A percentile compares a stretch with the other conserved stretches of the same genome.
Conservation (phyloP, 1,284 basidiomycete genomes). For the Singerocomus inundabilis region DNA sequence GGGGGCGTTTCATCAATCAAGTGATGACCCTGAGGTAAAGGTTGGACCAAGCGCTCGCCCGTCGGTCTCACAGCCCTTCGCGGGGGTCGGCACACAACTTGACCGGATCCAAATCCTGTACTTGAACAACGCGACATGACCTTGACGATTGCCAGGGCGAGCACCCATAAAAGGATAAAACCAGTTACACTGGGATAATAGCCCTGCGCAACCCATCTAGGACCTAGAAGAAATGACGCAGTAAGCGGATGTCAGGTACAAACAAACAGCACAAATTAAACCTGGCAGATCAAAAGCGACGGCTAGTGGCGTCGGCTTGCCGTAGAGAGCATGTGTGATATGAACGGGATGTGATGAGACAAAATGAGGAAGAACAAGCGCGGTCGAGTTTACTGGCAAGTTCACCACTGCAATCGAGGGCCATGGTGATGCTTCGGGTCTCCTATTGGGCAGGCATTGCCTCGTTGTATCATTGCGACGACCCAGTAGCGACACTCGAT, state of each 20-base stretch:
- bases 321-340: slow-evolving; percentile 1
- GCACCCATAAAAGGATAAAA: slow-evolving; percentile 9
- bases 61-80: neutral
- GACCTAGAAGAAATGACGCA: slow-evolving; percentile 1
- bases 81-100: neutral
- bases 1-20: neutral
- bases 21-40: neutral
- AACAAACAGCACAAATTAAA: neutral
- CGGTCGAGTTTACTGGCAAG: neutral
- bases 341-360: neutral
- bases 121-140: neutral
- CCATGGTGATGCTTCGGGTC: neutral
- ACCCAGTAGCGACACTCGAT: neutral
- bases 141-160: neutral
- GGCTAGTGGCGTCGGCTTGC: neutral
- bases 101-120: neutral
- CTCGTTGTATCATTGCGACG: neutral
- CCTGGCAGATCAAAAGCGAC: slow-evolving; percentile 4
- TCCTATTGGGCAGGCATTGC: slow-evolving; percentile 13
- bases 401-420: neutral
- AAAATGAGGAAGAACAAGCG: neutral
- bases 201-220: neutral
- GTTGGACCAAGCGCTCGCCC: neutral
- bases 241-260: neutral
- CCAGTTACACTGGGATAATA: neutral